phyloP scores from a whole-genome alignment of 1,284 basidiomycete genomes.

The Puccinia horiana region DNA sequence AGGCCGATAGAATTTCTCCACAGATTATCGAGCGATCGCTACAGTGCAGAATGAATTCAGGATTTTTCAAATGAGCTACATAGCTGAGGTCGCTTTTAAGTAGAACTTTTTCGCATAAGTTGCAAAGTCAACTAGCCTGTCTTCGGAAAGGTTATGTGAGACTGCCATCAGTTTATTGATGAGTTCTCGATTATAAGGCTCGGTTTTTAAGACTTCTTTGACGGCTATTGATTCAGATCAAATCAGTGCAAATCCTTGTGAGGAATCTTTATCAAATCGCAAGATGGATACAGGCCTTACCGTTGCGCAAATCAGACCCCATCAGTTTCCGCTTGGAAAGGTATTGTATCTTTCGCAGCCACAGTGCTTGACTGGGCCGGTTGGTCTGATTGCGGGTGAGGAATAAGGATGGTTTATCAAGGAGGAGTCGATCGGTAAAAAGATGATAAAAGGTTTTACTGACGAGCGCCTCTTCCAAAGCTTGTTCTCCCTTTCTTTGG shows the following conservation, averaged over 20 bases:
- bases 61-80: background rate
- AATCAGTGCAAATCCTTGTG: background rate
- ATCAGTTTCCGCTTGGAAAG: conserved; percentile 22
- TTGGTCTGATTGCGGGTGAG: conserved; percentile 1
- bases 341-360: conserved; percentile 37
- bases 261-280: background rate
- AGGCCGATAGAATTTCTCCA: conserved; percentile 32
- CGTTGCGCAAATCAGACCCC: conserved; percentile 35
- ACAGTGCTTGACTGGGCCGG: conserved; percentile 41
- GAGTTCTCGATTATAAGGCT: conserved; percentile 37
- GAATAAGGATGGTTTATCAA: background rate
- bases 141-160: conserved; percentile 36
- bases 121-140: conserved; percentile 19
- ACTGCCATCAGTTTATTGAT: conserved; percentile 16
- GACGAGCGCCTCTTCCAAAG: conserved; percentile 47
- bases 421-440: background rate
- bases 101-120: background rate
- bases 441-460: background rate
- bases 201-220: conserved; percentile 31
- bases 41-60: background rate
- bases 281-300: background rate
- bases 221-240: conserved; percentile 14
- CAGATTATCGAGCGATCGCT: conserved; percentile 40
- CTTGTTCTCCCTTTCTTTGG: conserved; percentile 45
- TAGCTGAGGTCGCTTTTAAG: too few relatives aligned